Conservation (phyloP, 768 basidiomycete genomes). For the Pisolithus sp. region DNA sequence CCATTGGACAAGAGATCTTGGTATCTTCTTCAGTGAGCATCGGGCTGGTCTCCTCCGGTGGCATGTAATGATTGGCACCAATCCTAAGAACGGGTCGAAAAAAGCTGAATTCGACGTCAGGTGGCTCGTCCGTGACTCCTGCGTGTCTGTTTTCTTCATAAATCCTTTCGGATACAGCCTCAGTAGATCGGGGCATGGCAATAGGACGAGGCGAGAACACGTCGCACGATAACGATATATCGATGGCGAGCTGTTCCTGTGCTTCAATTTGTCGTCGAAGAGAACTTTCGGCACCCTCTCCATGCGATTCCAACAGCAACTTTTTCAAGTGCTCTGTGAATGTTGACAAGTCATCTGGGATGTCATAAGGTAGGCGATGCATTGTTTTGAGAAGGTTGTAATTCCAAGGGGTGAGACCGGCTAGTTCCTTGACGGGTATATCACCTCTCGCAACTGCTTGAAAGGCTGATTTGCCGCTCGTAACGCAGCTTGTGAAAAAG, state of each 20-base stretch:
- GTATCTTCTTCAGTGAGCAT: constrained; percentile 7
- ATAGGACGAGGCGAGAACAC: constrained; percentile 47
- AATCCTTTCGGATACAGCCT: background rate
- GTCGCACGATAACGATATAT: constrained; percentile 53
- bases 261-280: constrained; percentile 46
- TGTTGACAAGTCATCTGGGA: constrained; percentile 28
- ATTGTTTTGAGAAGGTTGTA: constrained; percentile 43
- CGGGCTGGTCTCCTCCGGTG: constrained; percentile 20
- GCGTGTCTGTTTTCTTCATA: background rate
- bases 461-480: constrained; percentile 49
- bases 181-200: constrained; percentile 12
- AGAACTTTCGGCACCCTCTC: constrained; percentile 33
- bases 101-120: constrained; percentile 57
- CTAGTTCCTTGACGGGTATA: constrained; percentile 34
- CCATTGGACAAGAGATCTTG: constrained; percentile 35
- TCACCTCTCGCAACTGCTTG: constrained; percentile 45
- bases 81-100: constrained; percentile 42
- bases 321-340: constrained; percentile 34
- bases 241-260: constrained; percentile 55
- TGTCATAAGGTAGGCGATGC: constrained; percentile 34
- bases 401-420: constrained; percentile 46
- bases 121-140: constrained; percentile 33
- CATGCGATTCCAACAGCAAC: constrained; percentile 38
- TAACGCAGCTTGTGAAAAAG: constrained; percentile 49
- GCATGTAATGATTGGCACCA: constrained; percentile 21